Conservation (phyloP, 306 rosid species). For the Neltuma alba region DNA sequence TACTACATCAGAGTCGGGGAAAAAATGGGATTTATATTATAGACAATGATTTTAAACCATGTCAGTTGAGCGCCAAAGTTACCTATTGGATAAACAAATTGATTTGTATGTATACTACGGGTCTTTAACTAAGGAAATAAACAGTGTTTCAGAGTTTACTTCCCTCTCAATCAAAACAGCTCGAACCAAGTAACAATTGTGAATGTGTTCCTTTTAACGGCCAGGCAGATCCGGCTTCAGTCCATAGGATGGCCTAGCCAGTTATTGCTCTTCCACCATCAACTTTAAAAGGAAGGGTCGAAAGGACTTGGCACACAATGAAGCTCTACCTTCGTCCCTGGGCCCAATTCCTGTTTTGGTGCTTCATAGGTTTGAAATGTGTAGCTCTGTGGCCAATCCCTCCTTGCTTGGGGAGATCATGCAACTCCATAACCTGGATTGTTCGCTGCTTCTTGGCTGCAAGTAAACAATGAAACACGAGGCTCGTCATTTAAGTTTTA, state of each 20-base stretch:
- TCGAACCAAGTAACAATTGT: constrained; percentile 32
- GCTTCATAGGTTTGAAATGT: constrained; percentile 53
- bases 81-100: constrained; percentile 23
- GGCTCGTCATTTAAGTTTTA: constrained; percentile 9
- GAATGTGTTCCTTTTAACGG: constrained; percentile 36
- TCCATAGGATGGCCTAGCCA: constrained; percentile 19
- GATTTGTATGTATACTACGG: constrained; percentile 29
- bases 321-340: constrained; percentile 58
- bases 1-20: background rate
- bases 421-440: constrained; percentile 82
- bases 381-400: constrained; percentile 55
- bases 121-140: constrained; percentile 27
- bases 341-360: constrained; percentile 56
- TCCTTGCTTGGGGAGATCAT: constrained; percentile 79
- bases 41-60: constrained; percentile 32
- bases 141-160: constrained; percentile 33
- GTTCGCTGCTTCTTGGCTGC: constrained; percentile 87
- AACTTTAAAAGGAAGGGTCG: background rate
- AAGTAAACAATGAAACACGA: constrained; percentile 12
- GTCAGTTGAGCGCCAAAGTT: constrained; percentile 31
- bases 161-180: constrained; percentile 42
- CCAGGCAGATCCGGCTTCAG: constrained; percentile 29
- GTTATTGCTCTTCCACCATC: background rate
- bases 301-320: background rate
- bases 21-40: constrained; percentile 27